Evolutionary conservation across 495 filamentous ascomycete species (phyloP).

Genomic region (Xylaria telfairii): DNA sequence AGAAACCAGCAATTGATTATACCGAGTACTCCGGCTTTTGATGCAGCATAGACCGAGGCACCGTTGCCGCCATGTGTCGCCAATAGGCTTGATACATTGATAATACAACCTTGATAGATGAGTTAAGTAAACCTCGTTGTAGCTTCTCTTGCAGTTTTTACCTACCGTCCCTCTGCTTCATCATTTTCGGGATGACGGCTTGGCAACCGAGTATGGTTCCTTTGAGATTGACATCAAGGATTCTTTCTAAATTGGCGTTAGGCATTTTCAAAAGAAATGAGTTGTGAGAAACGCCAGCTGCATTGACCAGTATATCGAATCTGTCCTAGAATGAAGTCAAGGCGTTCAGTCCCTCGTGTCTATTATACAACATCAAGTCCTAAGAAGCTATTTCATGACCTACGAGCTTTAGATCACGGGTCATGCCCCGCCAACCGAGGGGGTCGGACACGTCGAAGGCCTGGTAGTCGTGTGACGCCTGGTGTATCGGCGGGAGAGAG

Average conservation of each 20-base stretch:
- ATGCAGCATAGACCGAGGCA: slow-evolving; percentile 75
- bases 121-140: background rate
- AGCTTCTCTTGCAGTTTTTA: background rate
- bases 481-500: slow-evolving; percentile 25
- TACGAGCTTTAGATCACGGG: slow-evolving; percentile 17
- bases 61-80: slow-evolving; percentile 68
- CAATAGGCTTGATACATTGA: slow-evolving; percentile 80
- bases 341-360: slow-evolving; percentile 17
- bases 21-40: slow-evolving; percentile 80
- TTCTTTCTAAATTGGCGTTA: slow-evolving; percentile 47
- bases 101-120: slow-evolving; percentile 63
- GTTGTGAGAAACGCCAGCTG: slow-evolving; percentile 71
- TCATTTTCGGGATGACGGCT: slow-evolving; percentile 59
- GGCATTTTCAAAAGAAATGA: slow-evolving; percentile 60
- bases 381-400: slow-evolving; percentile 4
- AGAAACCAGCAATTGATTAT: slow-evolving; percentile 25
- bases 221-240: slow-evolving; percentile 72
- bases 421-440: slow-evolving; percentile 32
- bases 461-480: slow-evolving; percentile 21
- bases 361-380: background rate
- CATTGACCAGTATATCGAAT: slow-evolving; percentile 77
- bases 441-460: slow-evolving; percentile 31
- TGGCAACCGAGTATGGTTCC: slow-evolving; percentile 72
- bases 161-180: slow-evolving; percentile 44
- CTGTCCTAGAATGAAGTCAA: slow-evolving; percentile 33